Percentiles rank a stretch among this genome's conserved stretches.
Evolutionary conservation across 75 land plant species (phyloP).

Genomic region (Pseudotsuga menziesii): DNA sequence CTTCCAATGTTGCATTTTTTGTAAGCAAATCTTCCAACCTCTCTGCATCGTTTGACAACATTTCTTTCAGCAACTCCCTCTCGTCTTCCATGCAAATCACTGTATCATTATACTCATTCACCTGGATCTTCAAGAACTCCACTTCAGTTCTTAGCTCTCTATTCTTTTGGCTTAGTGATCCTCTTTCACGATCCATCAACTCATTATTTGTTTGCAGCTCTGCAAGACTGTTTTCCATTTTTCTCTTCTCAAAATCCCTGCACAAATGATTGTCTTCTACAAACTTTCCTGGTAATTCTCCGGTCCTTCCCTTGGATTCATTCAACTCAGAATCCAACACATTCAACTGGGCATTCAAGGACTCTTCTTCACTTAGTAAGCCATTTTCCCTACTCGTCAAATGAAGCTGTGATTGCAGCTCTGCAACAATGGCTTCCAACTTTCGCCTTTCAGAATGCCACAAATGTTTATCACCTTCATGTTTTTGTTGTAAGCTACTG

Average conservation of each 20-base stretch:
- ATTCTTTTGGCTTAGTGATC: no score
- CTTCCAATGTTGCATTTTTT: not conserved
- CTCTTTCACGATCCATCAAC: no score
- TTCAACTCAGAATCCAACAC: no score
- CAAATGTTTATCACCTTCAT: no score
- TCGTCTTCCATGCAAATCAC: not conserved
- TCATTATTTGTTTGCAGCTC: no score
- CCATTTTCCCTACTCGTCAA: not conserved
- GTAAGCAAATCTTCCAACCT: constrained; percentile 1
- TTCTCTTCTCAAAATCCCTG: no score
- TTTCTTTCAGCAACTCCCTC: not conserved
- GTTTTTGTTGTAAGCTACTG: no score
- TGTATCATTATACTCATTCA: not conserved
- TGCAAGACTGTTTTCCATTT: no score
- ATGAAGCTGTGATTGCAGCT: not conserved
- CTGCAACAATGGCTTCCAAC: not conserved
- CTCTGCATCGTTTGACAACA: not conserved
- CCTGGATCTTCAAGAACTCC: not conserved
- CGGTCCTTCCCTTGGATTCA: no score
- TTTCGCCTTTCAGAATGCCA: not conserved
- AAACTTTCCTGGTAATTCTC: no score
- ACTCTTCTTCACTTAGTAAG: not conserved
- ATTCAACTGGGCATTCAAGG: not conserved
- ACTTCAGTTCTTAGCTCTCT: not conserved
- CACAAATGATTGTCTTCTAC: no score